Percentiles rank a stretch among this genome's conserved stretches.
Conservation (phyloP, 2,329 filamentous ascomycete genomes). For the Colletotrichum godetiae region DNA sequence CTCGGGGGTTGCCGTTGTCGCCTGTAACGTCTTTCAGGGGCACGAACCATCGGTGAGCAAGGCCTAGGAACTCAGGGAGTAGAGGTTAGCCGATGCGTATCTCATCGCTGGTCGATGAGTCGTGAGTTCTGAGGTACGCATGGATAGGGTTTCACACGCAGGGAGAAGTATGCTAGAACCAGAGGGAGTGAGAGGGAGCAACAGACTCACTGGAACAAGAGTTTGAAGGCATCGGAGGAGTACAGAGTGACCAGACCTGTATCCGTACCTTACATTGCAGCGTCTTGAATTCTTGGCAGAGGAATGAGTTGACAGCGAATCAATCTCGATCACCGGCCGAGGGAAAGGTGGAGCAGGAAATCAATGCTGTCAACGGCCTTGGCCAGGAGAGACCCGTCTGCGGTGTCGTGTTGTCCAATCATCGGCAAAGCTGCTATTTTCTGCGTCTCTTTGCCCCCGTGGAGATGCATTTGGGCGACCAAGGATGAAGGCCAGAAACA, state of each 20-base stretch:
- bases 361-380: conserved; percentile 1
- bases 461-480: conserved; percentile 4
- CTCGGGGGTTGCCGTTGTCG: not conserved
- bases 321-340: conserved; percentile 20
- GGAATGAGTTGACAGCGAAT: conserved; percentile 16
- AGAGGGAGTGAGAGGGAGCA: not conserved
- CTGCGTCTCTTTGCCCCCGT: conserved; percentile 11
- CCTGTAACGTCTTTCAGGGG: not conserved
- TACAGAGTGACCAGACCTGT: not conserved
- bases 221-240: not conserved
- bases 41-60: not conserved
- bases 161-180: not conserved
- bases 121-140: not conserved
- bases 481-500: not conserved
- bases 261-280: not conserved
- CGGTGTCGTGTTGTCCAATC: conserved; percentile 7
- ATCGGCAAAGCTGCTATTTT: conserved; percentile 20
- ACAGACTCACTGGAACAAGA: not conserved
- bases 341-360: not conserved
- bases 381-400: not conserved
- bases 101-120: not conserved
- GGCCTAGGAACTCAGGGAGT: not conserved
- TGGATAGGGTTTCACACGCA: not conserved
- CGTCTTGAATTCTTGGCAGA: not conserved
- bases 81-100: not conserved